phyloP scores from a whole-genome alignment of 441 rosid genomes.

The Bocquillonia castaneifolia region DNA sequence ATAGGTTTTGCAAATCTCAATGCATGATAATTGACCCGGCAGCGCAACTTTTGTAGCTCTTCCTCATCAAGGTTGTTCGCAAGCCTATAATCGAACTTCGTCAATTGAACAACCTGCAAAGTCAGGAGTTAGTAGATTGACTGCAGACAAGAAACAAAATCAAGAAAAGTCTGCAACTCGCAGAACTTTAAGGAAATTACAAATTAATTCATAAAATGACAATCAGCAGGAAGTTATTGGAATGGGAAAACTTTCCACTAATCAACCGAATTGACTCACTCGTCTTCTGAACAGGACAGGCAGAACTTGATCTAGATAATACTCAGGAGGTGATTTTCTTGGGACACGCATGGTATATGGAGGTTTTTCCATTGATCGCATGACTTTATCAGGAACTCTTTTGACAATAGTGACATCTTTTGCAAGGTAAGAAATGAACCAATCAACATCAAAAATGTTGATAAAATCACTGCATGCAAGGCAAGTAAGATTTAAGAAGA shows the following conservation, averaged over 20 bases:
- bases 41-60: conserved; percentile 83
- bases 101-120: conserved; percentile 88
- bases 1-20: conserved; percentile 84
- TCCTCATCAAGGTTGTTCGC: conserved; percentile 83
- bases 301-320: conserved; percentile 91
- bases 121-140: conserved; percentile 18
- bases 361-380: conserved; percentile 94
- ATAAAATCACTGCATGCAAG: conserved; percentile 72
- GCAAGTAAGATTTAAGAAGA: conserved; percentile 16
- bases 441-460: conserved; percentile 80
- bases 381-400: conserved; percentile 86
- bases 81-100: conserved; percentile 96
- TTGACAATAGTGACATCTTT: conserved; percentile 88
- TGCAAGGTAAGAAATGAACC: conserved; percentile 85
- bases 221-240: background rate
- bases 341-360: conserved; percentile 97
- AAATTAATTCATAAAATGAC: background rate
- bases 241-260: background rate
- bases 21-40: conserved; percentile 89
- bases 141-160: background rate
- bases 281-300: conserved; percentile 74
- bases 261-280: conserved; percentile 38
- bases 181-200: background rate
- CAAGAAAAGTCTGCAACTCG: background rate
- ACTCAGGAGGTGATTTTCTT: conserved; percentile 87